Evolutionary conservation across 2,329 filamentous ascomycete species (phyloP).

Genomic region (Coniochaeta ligniaria): DNA sequence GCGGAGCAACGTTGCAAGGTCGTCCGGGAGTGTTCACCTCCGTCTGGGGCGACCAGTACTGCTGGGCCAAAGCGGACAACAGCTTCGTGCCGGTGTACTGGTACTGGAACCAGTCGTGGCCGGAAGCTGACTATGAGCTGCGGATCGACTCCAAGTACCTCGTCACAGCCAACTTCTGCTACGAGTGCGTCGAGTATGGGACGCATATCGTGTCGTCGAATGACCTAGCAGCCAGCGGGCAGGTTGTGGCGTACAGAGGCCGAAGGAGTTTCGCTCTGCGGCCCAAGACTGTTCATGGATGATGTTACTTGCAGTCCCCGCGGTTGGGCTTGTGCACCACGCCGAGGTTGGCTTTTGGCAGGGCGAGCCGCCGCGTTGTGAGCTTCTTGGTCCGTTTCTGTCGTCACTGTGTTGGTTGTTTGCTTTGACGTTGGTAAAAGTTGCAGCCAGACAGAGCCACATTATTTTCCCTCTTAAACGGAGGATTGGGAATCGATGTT

Average conservation of each 20-base stretch:
- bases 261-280: background rate
- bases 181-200: background rate
- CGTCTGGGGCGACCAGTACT: background rate
- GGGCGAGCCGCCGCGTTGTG: no score
- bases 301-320: background rate
- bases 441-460: no score
- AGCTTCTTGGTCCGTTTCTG: no score
- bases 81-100: background rate
- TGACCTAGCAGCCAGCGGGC: background rate
- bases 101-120: conserved; percentile 1
- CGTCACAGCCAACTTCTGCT: background rate
- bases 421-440: no score
- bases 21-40: background rate
- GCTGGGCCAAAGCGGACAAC: background rate
- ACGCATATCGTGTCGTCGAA: background rate
- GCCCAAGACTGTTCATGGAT: background rate
- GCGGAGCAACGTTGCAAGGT: background rate
- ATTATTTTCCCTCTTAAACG: no score
- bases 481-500: no score
- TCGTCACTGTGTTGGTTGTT: no score
- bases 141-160: background rate
- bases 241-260: background rate
- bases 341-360: background rate
- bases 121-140: background rate
- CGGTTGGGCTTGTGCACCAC: background rate